These are phyloP conservation scores for Coemansia pectinata DNA, from an alignment of 192 early-diverging fungal genomes.

Conservation along the genomic window DNA sequence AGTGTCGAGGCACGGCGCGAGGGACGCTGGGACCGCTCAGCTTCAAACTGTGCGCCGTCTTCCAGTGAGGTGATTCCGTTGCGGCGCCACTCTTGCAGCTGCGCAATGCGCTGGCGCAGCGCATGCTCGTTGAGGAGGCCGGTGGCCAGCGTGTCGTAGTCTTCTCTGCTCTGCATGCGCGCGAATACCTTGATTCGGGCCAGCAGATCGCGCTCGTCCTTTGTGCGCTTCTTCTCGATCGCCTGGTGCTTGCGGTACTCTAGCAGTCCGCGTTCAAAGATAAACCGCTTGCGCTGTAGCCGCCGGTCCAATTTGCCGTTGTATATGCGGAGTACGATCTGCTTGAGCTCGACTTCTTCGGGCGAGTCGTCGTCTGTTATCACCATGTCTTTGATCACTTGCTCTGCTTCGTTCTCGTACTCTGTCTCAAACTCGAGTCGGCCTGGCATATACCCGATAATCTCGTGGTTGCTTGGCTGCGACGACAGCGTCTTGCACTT, in stretches of 20 bases:
- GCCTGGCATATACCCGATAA: slow-evolving; percentile 96
- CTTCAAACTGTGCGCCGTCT: slow-evolving; percentile 75
- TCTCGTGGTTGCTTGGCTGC: slow-evolving; percentile 92
- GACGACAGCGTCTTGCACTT: slow-evolving; percentile 69
- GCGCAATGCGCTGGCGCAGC: slow-evolving; percentile 75
- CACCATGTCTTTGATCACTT: slow-evolving; percentile 90
- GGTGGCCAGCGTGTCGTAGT: slow-evolving; percentile 76
- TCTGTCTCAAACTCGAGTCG: slow-evolving; percentile 97
- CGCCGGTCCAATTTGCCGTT: slow-evolving; percentile 84
- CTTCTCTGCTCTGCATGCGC: slow-evolving; percentile 76
- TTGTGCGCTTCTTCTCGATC: slow-evolving; percentile 76
- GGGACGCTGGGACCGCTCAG: slow-evolving; percentile 59
- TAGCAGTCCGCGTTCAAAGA: slow-evolving; percentile 85
- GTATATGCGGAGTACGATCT: slow-evolving; percentile 90
- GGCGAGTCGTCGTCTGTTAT: slow-evolving; percentile 84
- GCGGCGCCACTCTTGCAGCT: slow-evolving; percentile 86
- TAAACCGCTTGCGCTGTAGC: slow-evolving; percentile 79
- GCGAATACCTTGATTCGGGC: slow-evolving; percentile 83
- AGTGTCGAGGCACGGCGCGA: slow-evolving; percentile 51
- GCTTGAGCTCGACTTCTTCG: slow-evolving; percentile 88
- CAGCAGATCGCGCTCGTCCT: slow-evolving; percentile 87
- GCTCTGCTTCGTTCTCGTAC: slow-evolving; percentile 94
- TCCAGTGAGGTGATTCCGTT: slow-evolving; percentile 81
- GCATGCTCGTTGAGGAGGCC: slow-evolving; percentile 73
- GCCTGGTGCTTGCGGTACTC: slow-evolving; percentile 82